Conservation (phyloP, 768 basidiomycete species). For the Mycena crocata region DNA sequence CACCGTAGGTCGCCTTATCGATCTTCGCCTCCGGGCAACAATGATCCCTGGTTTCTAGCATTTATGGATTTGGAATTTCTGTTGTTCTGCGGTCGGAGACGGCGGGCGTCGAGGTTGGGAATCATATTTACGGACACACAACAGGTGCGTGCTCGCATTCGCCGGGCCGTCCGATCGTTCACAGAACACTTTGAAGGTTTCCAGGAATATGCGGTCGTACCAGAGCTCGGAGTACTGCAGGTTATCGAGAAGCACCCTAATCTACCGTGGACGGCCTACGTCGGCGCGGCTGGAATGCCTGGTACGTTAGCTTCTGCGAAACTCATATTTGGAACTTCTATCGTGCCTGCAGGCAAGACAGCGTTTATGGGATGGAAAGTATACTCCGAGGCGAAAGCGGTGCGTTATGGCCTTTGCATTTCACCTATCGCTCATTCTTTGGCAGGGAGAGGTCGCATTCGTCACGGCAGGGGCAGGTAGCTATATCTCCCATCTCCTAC, state of each 20-base stretch:
- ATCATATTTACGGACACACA: conserved; percentile 52
- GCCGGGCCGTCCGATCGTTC: neutral
- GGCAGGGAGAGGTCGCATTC: neutral
- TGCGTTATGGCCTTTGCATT: neutral
- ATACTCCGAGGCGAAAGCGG: neutral
- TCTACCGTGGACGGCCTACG: neutral
- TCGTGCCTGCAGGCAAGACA: neutral
- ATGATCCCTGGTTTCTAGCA: too few relatives aligned
- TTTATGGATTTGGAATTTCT: conserved; percentile 53
- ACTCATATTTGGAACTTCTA: neutral
- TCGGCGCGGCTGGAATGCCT: conserved; percentile 1
- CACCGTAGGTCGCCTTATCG: conserved; percentile 44
- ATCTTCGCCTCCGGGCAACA: too few relatives aligned
- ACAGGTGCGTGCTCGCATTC: neutral
- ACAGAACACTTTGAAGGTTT: neutral
- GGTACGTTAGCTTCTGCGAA: neutral
- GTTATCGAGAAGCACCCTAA: neutral
- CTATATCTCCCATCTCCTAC: too few relatives aligned
- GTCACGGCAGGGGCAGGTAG: neutral
- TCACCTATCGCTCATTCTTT: neutral
- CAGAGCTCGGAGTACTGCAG: neutral
- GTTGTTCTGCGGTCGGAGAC: conserved; percentile 58
- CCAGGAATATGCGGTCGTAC: neutral
- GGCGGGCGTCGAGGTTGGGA: conserved; percentile 45
- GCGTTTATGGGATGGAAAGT: neutral